Conservation (phyloP, 805 yeast species). For the Candida sonorensis region DNA sequence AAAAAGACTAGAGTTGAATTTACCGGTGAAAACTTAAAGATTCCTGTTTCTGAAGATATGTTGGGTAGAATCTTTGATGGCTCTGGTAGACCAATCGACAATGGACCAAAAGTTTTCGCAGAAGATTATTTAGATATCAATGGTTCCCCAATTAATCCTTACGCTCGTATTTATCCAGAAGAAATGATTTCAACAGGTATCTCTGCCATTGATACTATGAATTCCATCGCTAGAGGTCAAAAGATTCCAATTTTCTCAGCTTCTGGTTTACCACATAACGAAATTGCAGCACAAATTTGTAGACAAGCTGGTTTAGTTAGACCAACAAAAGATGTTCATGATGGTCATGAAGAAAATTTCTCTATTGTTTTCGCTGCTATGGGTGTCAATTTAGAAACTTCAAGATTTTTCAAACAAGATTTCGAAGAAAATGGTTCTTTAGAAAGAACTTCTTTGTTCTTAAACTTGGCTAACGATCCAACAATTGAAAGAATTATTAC, state of each 20-base stretch:
- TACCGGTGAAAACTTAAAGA: constrained; percentile 89
- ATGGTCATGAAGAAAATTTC: constrained; percentile 99
- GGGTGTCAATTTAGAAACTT: constrained; percentile 99
- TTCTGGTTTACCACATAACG: constrained; percentile 98
- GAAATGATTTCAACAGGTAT: constrained; percentile 99
- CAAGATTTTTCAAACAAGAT: constrained; percentile 98
- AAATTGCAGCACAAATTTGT: constrained; percentile 99
- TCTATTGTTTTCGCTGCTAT: constrained; percentile 98
- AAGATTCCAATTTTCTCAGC: constrained; percentile 99
- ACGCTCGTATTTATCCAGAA: constrained; percentile 97
- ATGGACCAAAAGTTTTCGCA: constrained; percentile 97
- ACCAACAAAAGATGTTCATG: constrained; percentile 99
- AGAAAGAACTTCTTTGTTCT: constrained; percentile 94
- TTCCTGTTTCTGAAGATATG: constrained; percentile 94
- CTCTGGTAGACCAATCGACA: constrained; percentile 96
- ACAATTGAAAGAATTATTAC: constrained; percentile 99
- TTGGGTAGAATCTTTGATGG: constrained; percentile 98
- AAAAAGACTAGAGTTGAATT: constrained; percentile 96
- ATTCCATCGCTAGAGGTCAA: constrained; percentile 99
- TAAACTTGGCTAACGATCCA: constrained; percentile 98
- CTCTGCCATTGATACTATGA: constrained; percentile 98
- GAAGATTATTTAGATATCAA: constrained; percentile 98
- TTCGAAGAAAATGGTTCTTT: constrained; percentile 98
- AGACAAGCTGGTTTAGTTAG: constrained; percentile 99
- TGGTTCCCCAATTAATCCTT: constrained; percentile 98